These are phyloP conservation scores for Lasiosphaeriaceae sp. DNA, from an alignment of 495 filamentous ascomycete genomes.

Conservation along the genomic window DNA sequence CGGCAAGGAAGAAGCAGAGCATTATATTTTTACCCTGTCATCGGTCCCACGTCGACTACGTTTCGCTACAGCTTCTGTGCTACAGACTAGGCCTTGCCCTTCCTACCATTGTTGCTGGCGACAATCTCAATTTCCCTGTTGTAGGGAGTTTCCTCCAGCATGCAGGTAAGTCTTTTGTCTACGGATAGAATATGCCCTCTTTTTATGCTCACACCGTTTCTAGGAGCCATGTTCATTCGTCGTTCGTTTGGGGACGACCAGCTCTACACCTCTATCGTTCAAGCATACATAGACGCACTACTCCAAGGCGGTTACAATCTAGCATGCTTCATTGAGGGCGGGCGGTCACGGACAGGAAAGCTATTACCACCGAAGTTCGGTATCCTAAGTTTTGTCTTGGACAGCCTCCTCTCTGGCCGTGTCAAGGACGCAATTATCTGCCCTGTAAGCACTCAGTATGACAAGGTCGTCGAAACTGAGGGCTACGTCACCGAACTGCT, in stretches of 20 bases:
- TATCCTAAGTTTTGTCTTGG: conserved; percentile 88
- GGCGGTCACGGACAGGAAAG: conserved; percentile 88
- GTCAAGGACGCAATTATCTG: conserved; percentile 89
- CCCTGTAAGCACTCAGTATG: conserved; percentile 94
- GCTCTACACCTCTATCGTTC: conserved; percentile 84
- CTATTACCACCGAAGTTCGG: conserved; percentile 91
- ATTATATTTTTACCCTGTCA: conserved; percentile 96
- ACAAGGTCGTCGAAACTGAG: conserved; percentile 97
- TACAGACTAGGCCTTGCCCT: conserved; percentile 85
- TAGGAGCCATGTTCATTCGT: conserved; percentile 93
- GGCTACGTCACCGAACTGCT: conserved; percentile 93
- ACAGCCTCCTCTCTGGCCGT: conserved; percentile 82
- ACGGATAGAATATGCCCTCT: no score
- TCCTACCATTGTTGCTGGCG: conserved; percentile 90
- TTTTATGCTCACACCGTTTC: no score
- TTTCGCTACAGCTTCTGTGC: conserved; percentile 88
- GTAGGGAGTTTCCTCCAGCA: conserved; percentile 89
- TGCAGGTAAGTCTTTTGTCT: conserved; percentile 54
- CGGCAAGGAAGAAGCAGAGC: conserved; percentile 82
- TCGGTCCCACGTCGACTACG: conserved; percentile 92
- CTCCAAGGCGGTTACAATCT: conserved; percentile 89
- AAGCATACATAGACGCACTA: conserved; percentile 91
- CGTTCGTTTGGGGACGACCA: conserved; percentile 89
- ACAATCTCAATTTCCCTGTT: conserved; percentile 91
- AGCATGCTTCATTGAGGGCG: conserved; percentile 95